Evolutionary conservation across 768 basidiomycete species (phyloP), one percentile per base, ranked within the genome.

Genomic region (Phylloporus arenicola): DNA sequence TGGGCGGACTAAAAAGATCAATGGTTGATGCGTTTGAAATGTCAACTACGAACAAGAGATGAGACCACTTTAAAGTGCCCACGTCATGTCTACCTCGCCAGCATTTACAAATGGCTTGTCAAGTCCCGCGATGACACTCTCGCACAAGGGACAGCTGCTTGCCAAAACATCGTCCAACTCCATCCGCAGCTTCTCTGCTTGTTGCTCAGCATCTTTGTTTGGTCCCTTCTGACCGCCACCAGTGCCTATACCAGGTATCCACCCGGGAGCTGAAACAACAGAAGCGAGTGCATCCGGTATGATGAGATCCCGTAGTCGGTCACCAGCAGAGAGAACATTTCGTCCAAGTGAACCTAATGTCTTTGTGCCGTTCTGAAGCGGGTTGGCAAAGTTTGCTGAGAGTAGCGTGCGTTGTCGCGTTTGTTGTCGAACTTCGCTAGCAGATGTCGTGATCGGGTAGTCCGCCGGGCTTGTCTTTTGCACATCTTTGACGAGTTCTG

Each of bases 101-200:
- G 83, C 79, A 56, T 78, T 75, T 43, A 88, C 80, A 60, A 98
- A 98, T 12, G 91, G 84, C 65, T 82, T 86, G 65, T 98, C 94
- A 58, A 98, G 68, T 6, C 87, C 86, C 5, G 76, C 82, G 40
- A 96, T 78, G 16, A 93, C 87, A 54, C 85, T 85, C 64, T 98
- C 96, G 67, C 96, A 99, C 50, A 97, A 70, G 27, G 94, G 93
- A 71, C 96, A 98, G 52, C 78, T 89, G 57, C 86, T 84, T 16
- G 93, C 86, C 35, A 99, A 72, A 53, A 97, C 65, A 47, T 92
- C 88, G 58, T 99, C 96, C 62, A 99, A 66, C 71, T 97, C 92
- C 37, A 76, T 76, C 57, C 88, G 75, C 65, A 96, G 59, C 65
- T 79, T 83, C 68, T 91, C 89, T 42, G 75, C 70, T 66, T 81